Evolutionary conservation across 23 red algal genomes (phyloP).

Genomic region (Agarophyton chilense): DNA sequence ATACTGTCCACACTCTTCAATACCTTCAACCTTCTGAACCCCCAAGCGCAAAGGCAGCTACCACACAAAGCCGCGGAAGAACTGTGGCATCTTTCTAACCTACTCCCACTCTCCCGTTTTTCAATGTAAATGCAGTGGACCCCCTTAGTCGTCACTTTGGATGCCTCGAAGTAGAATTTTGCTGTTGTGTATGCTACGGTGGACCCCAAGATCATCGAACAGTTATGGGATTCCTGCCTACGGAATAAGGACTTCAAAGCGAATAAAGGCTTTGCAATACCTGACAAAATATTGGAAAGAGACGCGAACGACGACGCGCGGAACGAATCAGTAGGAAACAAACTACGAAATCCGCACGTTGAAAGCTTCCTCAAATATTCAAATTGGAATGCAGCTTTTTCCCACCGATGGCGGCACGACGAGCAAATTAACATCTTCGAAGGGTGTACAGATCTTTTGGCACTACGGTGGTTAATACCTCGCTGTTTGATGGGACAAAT

Average conservation of each 20-base stretch:
- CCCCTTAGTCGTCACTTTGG: neutral
- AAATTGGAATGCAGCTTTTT: neutral
- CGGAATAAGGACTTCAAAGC: too few species aligned
- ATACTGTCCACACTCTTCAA: constrained; percentile 1
- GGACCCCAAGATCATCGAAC: neutral
- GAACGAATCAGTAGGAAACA: neutral
- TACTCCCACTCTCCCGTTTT: neutral
- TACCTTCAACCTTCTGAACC: neutral
- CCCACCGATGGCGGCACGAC: neutral
- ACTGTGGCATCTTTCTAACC: neutral
- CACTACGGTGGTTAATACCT: neutral
- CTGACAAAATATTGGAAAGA: too few species aligned
- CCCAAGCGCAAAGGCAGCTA: neutral
- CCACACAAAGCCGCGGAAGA: neutral
- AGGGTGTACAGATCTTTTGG: neutral
- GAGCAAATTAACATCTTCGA: constrained; percentile 29
- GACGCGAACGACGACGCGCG: too few species aligned
- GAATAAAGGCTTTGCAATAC: too few species aligned
- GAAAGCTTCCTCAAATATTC: neutral
- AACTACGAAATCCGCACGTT: neutral
- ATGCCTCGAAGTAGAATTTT: neutral
- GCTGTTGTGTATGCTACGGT: neutral
- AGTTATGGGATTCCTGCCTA: too few species aligned
- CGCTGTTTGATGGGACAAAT: neutral
- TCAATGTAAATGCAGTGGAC: neutral